Conservation (phyloP, 306 rosid species). For the Carpinus viminea region DNA sequence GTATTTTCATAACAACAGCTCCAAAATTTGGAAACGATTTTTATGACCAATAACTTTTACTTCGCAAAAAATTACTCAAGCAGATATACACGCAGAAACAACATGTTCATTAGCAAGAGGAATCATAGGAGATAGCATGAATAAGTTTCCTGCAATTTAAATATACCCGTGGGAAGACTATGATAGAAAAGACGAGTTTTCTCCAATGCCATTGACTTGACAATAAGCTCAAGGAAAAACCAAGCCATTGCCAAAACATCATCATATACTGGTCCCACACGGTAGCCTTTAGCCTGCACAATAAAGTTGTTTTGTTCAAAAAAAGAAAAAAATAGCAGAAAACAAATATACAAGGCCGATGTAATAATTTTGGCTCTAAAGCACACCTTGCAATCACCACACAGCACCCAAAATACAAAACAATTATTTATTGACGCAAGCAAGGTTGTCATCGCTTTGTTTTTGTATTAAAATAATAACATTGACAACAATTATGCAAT, state of each 20-base stretch:
- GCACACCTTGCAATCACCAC: background rate
- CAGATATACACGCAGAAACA: background rate
- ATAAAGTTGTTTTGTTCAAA: conserved; percentile 25
- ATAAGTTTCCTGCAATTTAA: conserved; percentile 13
- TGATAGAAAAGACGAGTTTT: conserved; percentile 92
- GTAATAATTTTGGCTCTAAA: background rate
- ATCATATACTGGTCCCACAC: conserved; percentile 99
- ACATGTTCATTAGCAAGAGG: background rate
- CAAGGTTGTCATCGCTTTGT: background rate
- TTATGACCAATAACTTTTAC: background rate
- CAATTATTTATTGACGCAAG: background rate
- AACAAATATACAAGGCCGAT: conserved; percentile 21
- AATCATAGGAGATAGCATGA: background rate
- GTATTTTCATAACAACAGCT: background rate
- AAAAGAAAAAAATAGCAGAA: conserved; percentile 17
- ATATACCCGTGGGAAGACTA: conserved; percentile 82
- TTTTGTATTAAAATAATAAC: background rate
- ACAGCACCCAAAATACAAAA: background rate
- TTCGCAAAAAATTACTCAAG: background rate
- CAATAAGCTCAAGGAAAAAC: conserved; percentile 98
- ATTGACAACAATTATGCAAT: too few relatives aligned
- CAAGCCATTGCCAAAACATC: conserved; percentile 99
- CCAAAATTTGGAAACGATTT: background rate
- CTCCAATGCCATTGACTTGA: conserved; percentile 96
- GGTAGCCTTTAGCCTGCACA: conserved; percentile 98